Evolutionary conservation across 202 grass and related monocot genomes (phyloP), one percentile per base, ranked within the genome.

Genomic region (Hordeum pubiflorum): DNA sequence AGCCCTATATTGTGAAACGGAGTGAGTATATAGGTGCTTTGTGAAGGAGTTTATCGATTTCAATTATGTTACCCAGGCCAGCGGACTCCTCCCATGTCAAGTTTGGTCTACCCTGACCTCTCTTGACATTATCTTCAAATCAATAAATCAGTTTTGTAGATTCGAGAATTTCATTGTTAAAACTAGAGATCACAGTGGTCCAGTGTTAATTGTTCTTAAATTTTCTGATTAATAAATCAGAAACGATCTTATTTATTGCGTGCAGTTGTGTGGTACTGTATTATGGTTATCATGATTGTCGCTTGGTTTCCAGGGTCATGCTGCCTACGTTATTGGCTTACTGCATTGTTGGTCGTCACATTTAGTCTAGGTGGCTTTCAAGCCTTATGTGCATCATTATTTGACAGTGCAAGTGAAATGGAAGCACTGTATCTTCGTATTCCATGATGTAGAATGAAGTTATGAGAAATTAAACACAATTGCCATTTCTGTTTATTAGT

Each of bases 371-470:
- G 59, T 86, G 23, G 58, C 64, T 20, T 64, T 18, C 12, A 74
- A 67, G 64, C 75, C 33, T 27, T 76, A 76, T 43, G 34, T 58
- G 72, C 46, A 33, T 32, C 62, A 34, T 58, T 44, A 33, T 77
- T 69, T 83, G 11, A 83, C 62, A 59, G 26, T 58, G 13, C 58
- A 74, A 82, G 71, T 63, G 50, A 32, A 72, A 72, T 73, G 27
- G 69, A 82, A 46, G 26, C 59, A 50, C 31, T 32, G 39, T 36
- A 56, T 75, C 34, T 57, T 66, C n/a, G 7, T 77, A 33, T 59
- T 76, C 52, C 66, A 34, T 59, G 18, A 44, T 84, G 81, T 68
- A 76, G n/a, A 18, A 56, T 17, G 5, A 54, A 37, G 26, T 69
- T 77, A 3, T 84, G 12, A 37, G 39, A 60, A 77, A 78, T 20